Percentiles rank a stretch among this genome's conserved stretches.
phyloP scores from a whole-genome alignment of 345 rosid species.

The Pistacia vera region DNA sequence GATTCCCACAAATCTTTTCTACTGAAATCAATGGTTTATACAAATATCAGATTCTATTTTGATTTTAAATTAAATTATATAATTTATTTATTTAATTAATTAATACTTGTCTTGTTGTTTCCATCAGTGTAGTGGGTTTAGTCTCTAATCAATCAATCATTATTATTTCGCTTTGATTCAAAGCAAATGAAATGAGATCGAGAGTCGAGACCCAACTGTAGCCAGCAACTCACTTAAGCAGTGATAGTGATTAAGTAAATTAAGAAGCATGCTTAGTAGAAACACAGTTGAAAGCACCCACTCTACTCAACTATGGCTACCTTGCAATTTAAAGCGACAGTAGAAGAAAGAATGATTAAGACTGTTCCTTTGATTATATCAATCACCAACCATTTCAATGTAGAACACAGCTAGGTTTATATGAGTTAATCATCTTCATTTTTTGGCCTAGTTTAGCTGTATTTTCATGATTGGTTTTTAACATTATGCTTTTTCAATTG shows the following conservation, averaged over 20 bases:
- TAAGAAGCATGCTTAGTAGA: background rate
- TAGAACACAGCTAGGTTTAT: background rate
- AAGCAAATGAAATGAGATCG: conserved; percentile 22
- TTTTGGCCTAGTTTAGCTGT: too few species aligned
- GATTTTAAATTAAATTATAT: too few species aligned
- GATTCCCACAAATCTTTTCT: background rate
- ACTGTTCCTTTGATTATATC: background rate
- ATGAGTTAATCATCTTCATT: too few species aligned
- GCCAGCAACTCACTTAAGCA: conserved; percentile 19
- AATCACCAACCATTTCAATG: conserved; percentile 17
- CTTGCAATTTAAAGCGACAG: background rate
- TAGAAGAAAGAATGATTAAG: conserved; percentile 3
- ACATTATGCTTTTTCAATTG: background rate
- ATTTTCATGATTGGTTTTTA: too few species aligned
- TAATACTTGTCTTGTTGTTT: background rate
- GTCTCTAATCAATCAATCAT: conserved; percentile 27
- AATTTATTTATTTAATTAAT: too few species aligned
- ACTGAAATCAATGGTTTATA: too few species aligned
- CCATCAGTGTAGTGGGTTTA: conserved; percentile 26
- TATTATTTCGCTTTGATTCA: conserved; percentile 28
- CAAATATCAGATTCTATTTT: too few species aligned
- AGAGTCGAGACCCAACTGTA: conserved; percentile 8
- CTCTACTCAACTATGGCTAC: background rate
- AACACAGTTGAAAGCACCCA: conserved; percentile 15
- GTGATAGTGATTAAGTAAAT: conserved; percentile 23